A percentile compares a stretch with the other conserved stretches of the same genome.
These are phyloP conservation scores for Fusarium sambucinum DNA, from an alignment of 2,329 filamentous ascomycete species.

Conservation along the genomic window DNA sequence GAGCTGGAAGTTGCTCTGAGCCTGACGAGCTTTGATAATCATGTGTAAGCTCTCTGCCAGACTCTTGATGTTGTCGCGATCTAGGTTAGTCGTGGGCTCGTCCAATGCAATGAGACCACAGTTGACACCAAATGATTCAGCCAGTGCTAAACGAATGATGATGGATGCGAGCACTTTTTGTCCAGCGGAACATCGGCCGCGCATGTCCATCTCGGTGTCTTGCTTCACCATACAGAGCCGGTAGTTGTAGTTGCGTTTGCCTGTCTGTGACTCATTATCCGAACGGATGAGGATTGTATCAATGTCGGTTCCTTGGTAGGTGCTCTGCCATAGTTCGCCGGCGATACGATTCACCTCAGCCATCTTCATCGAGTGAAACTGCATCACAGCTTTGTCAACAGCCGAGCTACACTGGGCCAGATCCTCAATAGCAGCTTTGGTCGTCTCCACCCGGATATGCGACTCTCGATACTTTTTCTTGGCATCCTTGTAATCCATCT, in stretches of 20 bases:
- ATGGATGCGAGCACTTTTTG: constrained; percentile 97
- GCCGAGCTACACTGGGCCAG: constrained; percentile 84
- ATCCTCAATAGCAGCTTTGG: constrained; percentile 92
- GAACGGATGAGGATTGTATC: constrained; percentile 96
- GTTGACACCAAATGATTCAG: constrained; percentile 95
- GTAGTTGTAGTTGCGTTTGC: constrained; percentile 93
- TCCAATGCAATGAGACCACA: constrained; percentile 97
- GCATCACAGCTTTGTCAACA: constrained; percentile 96
- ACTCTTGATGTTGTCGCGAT: constrained; percentile 92
- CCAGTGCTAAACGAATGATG: constrained; percentile 94
- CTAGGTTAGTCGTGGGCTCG: constrained; percentile 97
- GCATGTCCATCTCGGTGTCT: constrained; percentile 99
- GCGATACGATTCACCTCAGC: constrained; percentile 96
- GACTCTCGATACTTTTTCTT: constrained; percentile 84
- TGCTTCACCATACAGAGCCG: constrained; percentile 98
- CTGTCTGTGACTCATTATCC: constrained; percentile 80
- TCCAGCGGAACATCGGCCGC: constrained; percentile 93
- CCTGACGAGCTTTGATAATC: constrained; percentile 85
- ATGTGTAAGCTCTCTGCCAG: constrained; percentile 85
- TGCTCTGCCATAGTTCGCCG: constrained; percentile 95
- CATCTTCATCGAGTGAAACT: constrained; percentile 97
- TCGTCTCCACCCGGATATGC: constrained; percentile 90
- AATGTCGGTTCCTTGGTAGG: constrained; percentile 96
- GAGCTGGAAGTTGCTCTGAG: constrained; percentile 95
- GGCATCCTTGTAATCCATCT: constrained; percentile 88